Evolutionary conservation across 2,329 filamentous ascomycete species (phyloP).

Genomic region (Seiridium unicorne): DNA sequence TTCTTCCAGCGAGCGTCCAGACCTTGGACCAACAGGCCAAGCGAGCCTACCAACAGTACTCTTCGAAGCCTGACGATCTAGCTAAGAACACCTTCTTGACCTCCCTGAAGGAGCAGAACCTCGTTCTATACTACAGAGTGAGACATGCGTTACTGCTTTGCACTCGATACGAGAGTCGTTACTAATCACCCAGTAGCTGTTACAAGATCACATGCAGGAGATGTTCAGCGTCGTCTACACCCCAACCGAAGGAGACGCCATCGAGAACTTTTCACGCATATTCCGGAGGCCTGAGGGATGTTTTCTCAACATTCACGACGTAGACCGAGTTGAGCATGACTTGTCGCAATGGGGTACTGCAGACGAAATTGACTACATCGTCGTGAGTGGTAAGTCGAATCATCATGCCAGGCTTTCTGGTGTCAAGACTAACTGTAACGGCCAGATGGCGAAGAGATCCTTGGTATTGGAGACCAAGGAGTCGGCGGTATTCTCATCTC

Average conservation of each 20-base stretch:
- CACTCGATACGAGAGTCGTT: no score
- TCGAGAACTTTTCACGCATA: conserved; percentile 76
- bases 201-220: conserved; percentile 76
- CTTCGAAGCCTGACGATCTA: conserved; percentile 58
- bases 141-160: conserved; percentile 12
- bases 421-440: conserved; percentile 11
- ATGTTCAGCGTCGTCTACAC: conserved; percentile 94
- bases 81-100: conserved; percentile 88
- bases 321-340: conserved; percentile 63
- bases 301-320: conserved; percentile 72
- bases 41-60: conserved; percentile 80
- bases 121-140: conserved; percentile 76
- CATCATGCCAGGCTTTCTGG: neutral
- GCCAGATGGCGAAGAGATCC: conserved; percentile 64
- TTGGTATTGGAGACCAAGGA: conserved; percentile 88
- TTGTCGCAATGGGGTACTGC: conserved; percentile 66
- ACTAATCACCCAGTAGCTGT: conserved; percentile 45
- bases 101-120: conserved; percentile 81
- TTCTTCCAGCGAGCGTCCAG: conserved; percentile 71
- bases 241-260: conserved; percentile 85
- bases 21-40: conserved; percentile 73
- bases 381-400: conserved; percentile 66
- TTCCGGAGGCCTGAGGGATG: conserved; percentile 80
- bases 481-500: conserved; percentile 83
- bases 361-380: conserved; percentile 84